phyloP scores from a whole-genome alignment of 306 rosid species.

The Prunus davidiana region DNA sequence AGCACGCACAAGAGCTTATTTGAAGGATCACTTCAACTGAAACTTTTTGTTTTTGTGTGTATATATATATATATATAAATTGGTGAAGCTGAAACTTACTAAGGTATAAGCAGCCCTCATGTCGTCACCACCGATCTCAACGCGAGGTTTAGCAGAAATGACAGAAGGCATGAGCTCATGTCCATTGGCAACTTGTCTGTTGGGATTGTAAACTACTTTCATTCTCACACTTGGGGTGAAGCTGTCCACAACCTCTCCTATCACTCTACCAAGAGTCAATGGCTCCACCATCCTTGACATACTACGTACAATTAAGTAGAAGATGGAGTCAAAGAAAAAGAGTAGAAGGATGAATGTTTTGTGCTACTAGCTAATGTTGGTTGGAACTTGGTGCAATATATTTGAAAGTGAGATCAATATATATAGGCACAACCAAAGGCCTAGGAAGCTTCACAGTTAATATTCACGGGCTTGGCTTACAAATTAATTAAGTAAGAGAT shows the following conservation, averaged over 20 bases:
- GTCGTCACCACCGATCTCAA: constrained; percentile 80
- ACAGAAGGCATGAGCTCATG: constrained; percentile 73
- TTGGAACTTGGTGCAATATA: constrained; percentile 6
- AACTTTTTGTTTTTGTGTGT: no score
- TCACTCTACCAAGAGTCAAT: constrained; percentile 64
- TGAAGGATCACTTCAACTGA: no score
- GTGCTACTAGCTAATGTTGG: constrained; percentile 1
- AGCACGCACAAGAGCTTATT: no score
- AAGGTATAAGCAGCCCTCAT: constrained; percentile 77
- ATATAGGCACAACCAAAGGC: constrained; percentile 35
- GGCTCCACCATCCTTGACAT: constrained; percentile 64
- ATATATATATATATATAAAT: not conserved
- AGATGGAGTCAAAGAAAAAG: not conserved
- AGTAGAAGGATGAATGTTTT: not conserved
- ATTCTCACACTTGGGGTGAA: constrained; percentile 71
- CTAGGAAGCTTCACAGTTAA: not conserved
- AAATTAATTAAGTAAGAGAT: not conserved
- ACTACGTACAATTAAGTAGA: no score
- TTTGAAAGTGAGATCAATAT: constrained; percentile 19
- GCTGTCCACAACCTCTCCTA: constrained; percentile 85
- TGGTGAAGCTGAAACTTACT: constrained; percentile 32
- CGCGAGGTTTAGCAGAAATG: constrained; percentile 55
- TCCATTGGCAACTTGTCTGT: constrained; percentile 66
- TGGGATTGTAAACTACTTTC: constrained; percentile 62
- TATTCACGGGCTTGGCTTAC: not conserved